phyloP scores from a whole-genome alignment of 2,329 filamentous ascomycete species.

The Fusarium veterinarium region DNA sequence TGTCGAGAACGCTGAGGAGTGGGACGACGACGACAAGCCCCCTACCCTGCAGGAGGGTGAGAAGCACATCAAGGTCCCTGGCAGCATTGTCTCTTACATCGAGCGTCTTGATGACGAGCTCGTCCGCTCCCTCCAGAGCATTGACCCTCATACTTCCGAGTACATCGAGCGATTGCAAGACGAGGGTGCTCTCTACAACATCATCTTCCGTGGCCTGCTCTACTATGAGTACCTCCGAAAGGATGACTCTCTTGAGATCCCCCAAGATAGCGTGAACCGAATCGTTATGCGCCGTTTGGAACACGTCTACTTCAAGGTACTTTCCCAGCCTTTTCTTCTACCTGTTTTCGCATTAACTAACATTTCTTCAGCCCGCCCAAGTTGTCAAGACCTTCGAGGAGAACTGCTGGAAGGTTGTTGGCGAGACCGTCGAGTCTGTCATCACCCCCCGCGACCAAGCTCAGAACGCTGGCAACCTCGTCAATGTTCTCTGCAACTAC shows the following conservation, averaged over 20 bases:
- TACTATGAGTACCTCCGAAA: conserved; percentile 88
- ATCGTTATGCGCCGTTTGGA: conserved; percentile 94
- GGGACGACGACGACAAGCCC: conserved; percentile 98
- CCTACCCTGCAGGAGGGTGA: conserved; percentile 79
- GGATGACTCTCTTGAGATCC: conserved; percentile 75
- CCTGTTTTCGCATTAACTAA: conserved; percentile 9
- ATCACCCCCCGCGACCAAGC: conserved; percentile 80
- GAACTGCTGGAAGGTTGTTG: conserved; percentile 88
- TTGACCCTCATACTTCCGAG: conserved; percentile 98
- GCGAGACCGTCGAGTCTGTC: conserved; percentile 75
- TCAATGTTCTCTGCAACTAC: conserved; percentile 92
- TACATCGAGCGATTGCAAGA: conserved; percentile 96
- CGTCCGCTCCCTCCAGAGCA: conserved; percentile 94
- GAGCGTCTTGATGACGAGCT: conserved; percentile 98
- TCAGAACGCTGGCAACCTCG: conserved; percentile 77
- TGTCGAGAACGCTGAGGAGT: conserved; percentile 92
- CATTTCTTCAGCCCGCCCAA: conserved; percentile 75
- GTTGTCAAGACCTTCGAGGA: conserved; percentile 95
- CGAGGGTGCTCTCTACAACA: conserved; percentile 89
- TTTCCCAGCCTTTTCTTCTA: conserved; percentile 79
- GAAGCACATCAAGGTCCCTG: conserved; percentile 88
- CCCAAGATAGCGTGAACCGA: conserved; percentile 91
- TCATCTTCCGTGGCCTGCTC: conserved; percentile 86
- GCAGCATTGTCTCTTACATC: conserved; percentile 92
- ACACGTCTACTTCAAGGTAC: conserved; percentile 97